Conservation (phyloP, 495 filamentous ascomycete genomes). For the Neurospora sp. region DNA sequence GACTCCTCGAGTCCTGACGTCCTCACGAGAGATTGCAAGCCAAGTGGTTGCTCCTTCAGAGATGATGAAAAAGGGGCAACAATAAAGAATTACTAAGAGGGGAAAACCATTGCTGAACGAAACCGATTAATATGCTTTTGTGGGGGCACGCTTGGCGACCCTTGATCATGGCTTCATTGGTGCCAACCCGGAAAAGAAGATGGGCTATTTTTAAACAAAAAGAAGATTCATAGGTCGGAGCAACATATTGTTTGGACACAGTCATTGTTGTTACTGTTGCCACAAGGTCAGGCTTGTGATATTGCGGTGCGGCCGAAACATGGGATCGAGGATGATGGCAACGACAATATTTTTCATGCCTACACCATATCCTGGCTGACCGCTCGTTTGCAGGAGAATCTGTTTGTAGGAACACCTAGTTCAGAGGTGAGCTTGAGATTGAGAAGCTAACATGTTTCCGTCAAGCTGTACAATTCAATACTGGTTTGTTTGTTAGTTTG, state of each 20-base stretch:
- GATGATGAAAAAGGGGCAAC: neutral
- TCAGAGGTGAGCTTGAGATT: neutral
- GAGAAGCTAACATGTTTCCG: neutral
- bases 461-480: too few species aligned
- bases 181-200: neutral
- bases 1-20: neutral
- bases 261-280: neutral
- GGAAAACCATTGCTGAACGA: neutral
- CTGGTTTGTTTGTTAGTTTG: too few species aligned
- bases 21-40: neutral
- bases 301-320: neutral
- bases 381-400: neutral
- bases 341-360: neutral
- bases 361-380: neutral
- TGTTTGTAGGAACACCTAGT: neutral
- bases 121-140: neutral
- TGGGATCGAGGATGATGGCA: neutral
- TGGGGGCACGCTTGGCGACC: neutral
- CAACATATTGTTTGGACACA: neutral
- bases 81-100: neutral
- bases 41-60: neutral
- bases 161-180: neutral
- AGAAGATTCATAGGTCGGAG: neutral
- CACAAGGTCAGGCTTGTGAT: neutral
- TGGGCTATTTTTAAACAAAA: neutral